These are phyloP conservation scores for Paramecium pentaurelia DNA, from an alignment of 73 alveolate genomes.

Conservation along the genomic window DNA sequence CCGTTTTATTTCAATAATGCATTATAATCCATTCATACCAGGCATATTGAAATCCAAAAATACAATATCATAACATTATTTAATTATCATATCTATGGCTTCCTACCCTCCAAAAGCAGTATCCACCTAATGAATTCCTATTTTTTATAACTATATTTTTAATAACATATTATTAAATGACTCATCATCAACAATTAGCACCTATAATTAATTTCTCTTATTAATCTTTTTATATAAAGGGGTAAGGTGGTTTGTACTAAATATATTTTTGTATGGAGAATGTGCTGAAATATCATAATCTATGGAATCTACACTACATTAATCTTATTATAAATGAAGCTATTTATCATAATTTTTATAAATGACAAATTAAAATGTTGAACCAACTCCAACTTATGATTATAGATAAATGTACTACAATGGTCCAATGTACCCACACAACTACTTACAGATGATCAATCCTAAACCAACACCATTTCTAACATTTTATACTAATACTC, in stretches of 20 bases:
- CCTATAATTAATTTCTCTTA: neutral
- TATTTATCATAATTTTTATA: conserved; percentile 35
- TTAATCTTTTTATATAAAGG: neutral
- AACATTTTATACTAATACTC: neutral
- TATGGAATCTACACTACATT: neutral
- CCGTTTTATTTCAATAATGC: neutral
- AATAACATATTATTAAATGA: neutral
- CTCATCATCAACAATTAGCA: conserved; percentile 17
- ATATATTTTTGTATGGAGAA: neutral
- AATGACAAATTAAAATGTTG: neutral
- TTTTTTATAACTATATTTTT: neutral
- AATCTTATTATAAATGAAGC: neutral
- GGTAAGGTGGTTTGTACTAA: neutral
- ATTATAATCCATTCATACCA: neutral
- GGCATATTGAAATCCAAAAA: conserved; percentile 28
- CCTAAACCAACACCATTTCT: conserved; percentile 31
- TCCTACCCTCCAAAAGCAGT: neutral
- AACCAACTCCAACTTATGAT: neutral
- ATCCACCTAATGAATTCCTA: neutral
- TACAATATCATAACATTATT: neutral
- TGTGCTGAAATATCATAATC: conserved; percentile 10
- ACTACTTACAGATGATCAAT: neutral
- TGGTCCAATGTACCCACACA: conserved; percentile 43
- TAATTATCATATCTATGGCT: neutral
- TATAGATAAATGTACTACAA: neutral